Evolutionary conservation across 2,329 filamentous ascomycete species (phyloP), one percentile per base, ranked within the genome.

Genomic region (Torrubiella hemipterigena): DNA sequence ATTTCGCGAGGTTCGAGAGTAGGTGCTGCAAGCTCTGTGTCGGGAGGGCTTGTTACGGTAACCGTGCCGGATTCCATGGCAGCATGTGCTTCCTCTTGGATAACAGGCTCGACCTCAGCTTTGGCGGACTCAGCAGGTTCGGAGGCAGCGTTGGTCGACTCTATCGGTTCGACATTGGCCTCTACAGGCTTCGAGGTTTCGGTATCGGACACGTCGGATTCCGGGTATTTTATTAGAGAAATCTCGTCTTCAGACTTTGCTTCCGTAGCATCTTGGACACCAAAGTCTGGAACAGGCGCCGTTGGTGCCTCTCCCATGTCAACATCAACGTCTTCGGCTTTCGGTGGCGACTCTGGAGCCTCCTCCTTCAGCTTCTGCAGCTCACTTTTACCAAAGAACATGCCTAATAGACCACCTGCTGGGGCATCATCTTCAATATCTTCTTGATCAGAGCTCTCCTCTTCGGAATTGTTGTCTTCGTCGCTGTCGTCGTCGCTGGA

Each of bases 341-440:
- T 30, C 3, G 20, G 26, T 17, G 30, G 13, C 16, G 32, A 21
- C n/a, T 43, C 35, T 1, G 47, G 44, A 2, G 52, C 51, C 23
- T 66, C 55, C 4, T 58, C 48, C 31, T 68, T 59, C 29, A 77
- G 56, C 37, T 65, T 57, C 38, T 68, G 61, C 24, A 76, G 42
- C 37, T 77, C 72, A 1, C 66, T 65, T 43, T 72, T 73, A 24
- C 62, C 67, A 39, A 77, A 77, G 15, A 77, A 59, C 18, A 76
- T 52, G 0, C 71, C 70, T 2, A 77, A 49, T 0, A 77, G 51
- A 2, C 68, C 67, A 17, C 54, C 47, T 2, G 61, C 56, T n/a
- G 55, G 59, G 8, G 64, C 62, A 4, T 58, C 59, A n/a, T 60
- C 60, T 10, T 56, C 55, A 12, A 59, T 49, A 12, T 62, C 64